phyloP scores from a whole-genome alignment of 306 rosid genomes.

The Malus sylvestris region DNA sequence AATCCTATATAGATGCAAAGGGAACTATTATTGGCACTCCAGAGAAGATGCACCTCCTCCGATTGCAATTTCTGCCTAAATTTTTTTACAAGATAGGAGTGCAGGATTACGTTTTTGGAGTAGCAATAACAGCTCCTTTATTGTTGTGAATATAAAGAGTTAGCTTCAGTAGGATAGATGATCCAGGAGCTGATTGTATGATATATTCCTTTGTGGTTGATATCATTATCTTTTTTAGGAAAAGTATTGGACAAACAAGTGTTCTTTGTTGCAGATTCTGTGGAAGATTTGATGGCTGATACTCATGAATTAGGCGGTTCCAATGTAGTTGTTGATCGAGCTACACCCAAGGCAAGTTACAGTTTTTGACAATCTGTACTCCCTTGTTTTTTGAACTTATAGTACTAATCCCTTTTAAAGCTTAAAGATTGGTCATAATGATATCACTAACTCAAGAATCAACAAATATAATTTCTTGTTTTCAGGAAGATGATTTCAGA shows the following conservation, averaged over 20 bases:
- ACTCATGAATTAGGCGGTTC: constrained; percentile 91
- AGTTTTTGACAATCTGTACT: constrained; percentile 9
- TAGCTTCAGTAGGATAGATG: neutral
- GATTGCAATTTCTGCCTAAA: too few relatives aligned
- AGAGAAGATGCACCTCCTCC: too few relatives aligned
- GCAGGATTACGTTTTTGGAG: too few relatives aligned
- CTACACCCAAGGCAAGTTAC: constrained; percentile 86
- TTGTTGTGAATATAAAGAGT: neutral
- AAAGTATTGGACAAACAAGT: constrained; percentile 1
- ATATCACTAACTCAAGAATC: constrained; percentile 1
- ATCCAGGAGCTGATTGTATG: neutral
- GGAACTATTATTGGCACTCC: too few relatives aligned
- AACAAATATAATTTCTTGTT: constrained; percentile 10
- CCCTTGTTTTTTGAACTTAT: too few relatives aligned
- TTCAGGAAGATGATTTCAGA: constrained; percentile 87
- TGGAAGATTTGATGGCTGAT: constrained; percentile 84
- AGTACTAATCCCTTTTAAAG: neutral
- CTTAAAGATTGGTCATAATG: neutral
- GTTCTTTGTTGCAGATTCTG: constrained; percentile 63
- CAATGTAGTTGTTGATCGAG: constrained; percentile 88
- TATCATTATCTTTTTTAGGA: neutral
- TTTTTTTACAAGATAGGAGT: too few relatives aligned
- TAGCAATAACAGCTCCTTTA: neutral
- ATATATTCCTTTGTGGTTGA: neutral
- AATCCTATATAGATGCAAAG: neutral